Conservation (phyloP, 1,139 yeast species). For the Arxiozyma bovina region DNA sequence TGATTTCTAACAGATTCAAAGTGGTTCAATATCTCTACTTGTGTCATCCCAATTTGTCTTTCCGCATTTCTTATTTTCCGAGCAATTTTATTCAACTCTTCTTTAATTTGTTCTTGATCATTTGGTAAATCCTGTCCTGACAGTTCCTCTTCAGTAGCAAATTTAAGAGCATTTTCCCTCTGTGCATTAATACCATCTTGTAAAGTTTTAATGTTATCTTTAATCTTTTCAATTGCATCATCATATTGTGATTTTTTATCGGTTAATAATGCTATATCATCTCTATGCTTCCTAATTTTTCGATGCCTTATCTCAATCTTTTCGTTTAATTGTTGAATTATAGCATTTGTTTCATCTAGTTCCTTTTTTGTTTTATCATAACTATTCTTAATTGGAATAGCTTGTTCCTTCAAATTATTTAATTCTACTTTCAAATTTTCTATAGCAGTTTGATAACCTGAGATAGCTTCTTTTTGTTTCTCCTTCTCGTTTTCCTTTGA, state of each 20-base stretch:
- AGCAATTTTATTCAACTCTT: slow-evolving; percentile 32
- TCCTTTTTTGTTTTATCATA: slow-evolving; percentile 17
- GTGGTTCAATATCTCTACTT: slow-evolving; percentile 35
- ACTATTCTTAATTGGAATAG: slow-evolving; percentile 19
- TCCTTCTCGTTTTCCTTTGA: slow-evolving; percentile 29
- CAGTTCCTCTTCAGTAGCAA: slow-evolving; percentile 30
- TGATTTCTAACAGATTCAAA: slow-evolving; percentile 32
- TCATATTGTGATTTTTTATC: slow-evolving; percentile 13
- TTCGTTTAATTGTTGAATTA: slow-evolving; percentile 20
- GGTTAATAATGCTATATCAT: slow-evolving; percentile 17
- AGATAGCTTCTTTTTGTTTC: slow-evolving; percentile 24
- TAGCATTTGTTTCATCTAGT: slow-evolving; percentile 7
- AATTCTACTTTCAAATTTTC: slow-evolving; percentile 20
- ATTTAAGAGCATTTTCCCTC: slow-evolving; percentile 32
- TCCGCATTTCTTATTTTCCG: slow-evolving; percentile 34
- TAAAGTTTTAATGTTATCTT: slow-evolving; percentile 28
- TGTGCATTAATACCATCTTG: slow-evolving; percentile 28
- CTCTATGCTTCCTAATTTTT: slow-evolving; percentile 21
- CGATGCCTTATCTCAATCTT: slow-evolving; percentile 23
- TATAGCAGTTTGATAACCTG: slow-evolving; percentile 23
- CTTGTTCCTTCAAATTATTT: slow-evolving; percentile 16
- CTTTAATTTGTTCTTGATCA: slow-evolving; percentile 31
- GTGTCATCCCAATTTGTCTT: slow-evolving; percentile 36
- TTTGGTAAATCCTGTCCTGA: slow-evolving; percentile 27
- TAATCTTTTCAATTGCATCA: slow-evolving; percentile 17